Base-by-base conservation (phyloP, 1,284 basidiomycete species). In the Inonotus hispidus region DNA sequence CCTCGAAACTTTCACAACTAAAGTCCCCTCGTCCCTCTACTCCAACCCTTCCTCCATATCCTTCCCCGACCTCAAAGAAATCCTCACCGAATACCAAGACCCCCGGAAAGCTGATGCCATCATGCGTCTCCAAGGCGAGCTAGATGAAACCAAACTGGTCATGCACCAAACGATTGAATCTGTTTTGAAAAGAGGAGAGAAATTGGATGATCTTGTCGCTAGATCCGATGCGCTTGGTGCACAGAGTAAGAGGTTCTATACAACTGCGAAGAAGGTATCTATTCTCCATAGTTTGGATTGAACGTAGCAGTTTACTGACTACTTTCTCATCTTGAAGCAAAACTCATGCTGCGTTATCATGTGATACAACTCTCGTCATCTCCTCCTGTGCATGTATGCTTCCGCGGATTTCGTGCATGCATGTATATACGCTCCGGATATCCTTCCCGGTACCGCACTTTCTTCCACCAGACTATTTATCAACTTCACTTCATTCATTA, bases 91-190 rank as follows among this genome's bases (percentile, higher is more conserved):
- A 75, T 99, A 98, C 75, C 97, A 99, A 77, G 97, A 99, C 74
- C 97, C 97, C 7, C 84, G 89, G 65, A 95, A 99, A 77, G 97
- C 97, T 3, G 97, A 99, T 77, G 90, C 93, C 19, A 98, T 99
- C 71, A 96, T 99, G 95, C 87, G 90, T 69, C 97, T 99, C 16
- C 97, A 99, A 74, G 90, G 95, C 72, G 97, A 99, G 72, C 76
- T 99, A 53, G 97, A 99, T 72, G 97, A 99, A 79, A 99, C 97
- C 7, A 99, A 99, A 88, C 96, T 99, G 67, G 87, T 99, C 39
- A 76, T 98, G 73, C 97, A 99, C 82, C 98, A 99, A 82, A 99
- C 97, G 14, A 99, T 99, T 70, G 97, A 99, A 72, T 93, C 91
- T 1, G 96, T 99, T 1, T 82, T 99, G 39, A 88, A 97, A 73